Conservation (phyloP, 805 yeast genomes). For the Kuraishia piskuri region DNA sequence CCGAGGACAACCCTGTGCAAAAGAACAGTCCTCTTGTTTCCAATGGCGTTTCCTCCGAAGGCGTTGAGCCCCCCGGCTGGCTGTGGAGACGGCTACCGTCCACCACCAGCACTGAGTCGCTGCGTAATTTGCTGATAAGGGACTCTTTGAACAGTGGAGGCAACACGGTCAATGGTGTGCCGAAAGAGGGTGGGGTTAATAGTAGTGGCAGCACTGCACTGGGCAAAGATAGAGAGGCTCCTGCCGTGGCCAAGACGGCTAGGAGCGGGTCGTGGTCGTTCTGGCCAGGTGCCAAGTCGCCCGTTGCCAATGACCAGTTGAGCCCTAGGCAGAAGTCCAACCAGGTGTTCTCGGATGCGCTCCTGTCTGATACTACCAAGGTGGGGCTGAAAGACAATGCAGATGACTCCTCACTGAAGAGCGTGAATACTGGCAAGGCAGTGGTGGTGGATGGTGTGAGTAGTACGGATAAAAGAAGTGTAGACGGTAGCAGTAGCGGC, state of each 20-base stretch:
- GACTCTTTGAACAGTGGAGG: background rate
- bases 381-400: slow-evolving; percentile 1
- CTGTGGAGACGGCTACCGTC: background rate
- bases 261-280: slow-evolving; percentile 6
- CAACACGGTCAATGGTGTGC: background rate
- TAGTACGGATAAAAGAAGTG: background rate
- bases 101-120: slow-evolving; percentile 5
- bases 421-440: slow-evolving; percentile 8
- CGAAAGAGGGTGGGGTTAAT: background rate
- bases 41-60: background rate
- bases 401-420: background rate
- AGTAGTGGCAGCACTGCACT: background rate
- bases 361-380: slow-evolving; percentile 14
- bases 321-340: background rate
- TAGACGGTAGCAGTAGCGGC: background rate
- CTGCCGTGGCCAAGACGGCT: background rate
- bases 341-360: slow-evolving; percentile 9
- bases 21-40: background rate
- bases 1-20: background rate
- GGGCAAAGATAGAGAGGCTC: background rate
- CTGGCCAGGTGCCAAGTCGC: background rate
- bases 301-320: background rate
- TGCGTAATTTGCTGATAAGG: slow-evolving; percentile 4
- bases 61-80: background rate
- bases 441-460: background rate